Evolutionary conservation across 345 rosid genomes (phyloP), one percentile per base, ranked within the genome.

Genomic region (Odontarrhena argentea): DNA sequence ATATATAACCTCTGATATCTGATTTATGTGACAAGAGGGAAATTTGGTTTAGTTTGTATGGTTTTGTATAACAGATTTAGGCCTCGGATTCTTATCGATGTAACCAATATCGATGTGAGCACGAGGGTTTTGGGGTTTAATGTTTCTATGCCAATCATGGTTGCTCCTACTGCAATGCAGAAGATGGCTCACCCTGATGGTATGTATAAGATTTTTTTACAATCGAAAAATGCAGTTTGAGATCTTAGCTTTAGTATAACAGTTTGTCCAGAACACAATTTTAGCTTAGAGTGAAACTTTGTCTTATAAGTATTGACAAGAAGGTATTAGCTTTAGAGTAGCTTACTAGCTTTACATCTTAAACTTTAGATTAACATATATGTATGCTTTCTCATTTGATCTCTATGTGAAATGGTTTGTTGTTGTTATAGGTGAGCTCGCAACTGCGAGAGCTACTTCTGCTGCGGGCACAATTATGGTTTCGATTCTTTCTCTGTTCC

Each of bases 131-230:
- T 93, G 83, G 97, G 98, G 28, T 90, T 88, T 77, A 86, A 93
- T 49, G 77, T 88, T 66, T 88, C 96, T 12, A 90, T 93, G 98
- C 98, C 97, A 10, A 85, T 93, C 78, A 88, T 93, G 98, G 74
- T 93, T 64, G 97, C 98, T 74, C 98, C 97, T 50, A 79, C 96
- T 8, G 98, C 96, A n/a, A 77, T 93, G 86, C 98, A 88, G 83
- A 93, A 90, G 80, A 90, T 93, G 97, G 98, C 97, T 60, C 98
- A 90, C 63, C 96, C 96, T 64, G 94, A 90, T 55, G 98, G 96
- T 86, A 65, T 8, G 44, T 13, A 28, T 28, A 0, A 2, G 5
- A 28, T 28, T 28, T 28, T 28, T 1, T 28, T 3, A 32, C 6
- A 32, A 32, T 32, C 36, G 32, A 4, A 28, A 28, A 28, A 28